A percentile compares a stretch with the other conserved stretches of the same genome.
phyloP scores from a whole-genome alignment of 2,329 filamentous ascomycete genomes.

The Botrytis fabae region DNA sequence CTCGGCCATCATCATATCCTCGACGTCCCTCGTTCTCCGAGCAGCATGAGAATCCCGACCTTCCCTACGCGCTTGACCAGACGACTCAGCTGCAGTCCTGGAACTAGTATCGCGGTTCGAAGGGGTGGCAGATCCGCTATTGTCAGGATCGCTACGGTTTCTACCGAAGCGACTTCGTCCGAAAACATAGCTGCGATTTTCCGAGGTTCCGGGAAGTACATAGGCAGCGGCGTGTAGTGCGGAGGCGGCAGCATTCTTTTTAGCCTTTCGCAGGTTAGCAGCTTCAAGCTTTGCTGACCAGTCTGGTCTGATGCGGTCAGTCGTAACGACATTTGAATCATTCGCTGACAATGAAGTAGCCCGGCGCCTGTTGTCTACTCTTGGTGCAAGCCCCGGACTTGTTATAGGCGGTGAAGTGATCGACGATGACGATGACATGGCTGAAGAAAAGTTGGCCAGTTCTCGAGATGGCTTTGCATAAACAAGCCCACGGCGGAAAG shows the following conservation, averaged over 20 bases:
- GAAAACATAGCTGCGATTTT: slow-evolving; percentile 39
- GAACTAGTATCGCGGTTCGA: slow-evolving; percentile 29
- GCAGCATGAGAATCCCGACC: slow-evolving; percentile 38
- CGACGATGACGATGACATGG: slow-evolving; percentile 85
- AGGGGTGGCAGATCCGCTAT: slow-evolving; percentile 39
- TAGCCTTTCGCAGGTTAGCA: slow-evolving; percentile 79
- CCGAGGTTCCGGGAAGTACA: slow-evolving; percentile 60
- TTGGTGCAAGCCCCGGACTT: slow-evolving; percentile 30
- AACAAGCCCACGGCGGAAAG: slow-evolving; percentile 79
- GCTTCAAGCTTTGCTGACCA: slow-evolving; percentile 88
- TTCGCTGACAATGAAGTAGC: slow-evolving; percentile 76
- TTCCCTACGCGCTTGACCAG: slow-evolving; percentile 36
- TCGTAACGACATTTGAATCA: slow-evolving; percentile 84
- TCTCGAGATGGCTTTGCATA: slow-evolving; percentile 59
- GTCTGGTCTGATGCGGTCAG: slow-evolving; percentile 87
- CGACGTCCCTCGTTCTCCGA: slow-evolving; percentile 71
- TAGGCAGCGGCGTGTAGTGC: slow-evolving; percentile 48
- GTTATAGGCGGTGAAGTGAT: slow-evolving; percentile 57
- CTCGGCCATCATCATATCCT: slow-evolving; percentile 99
- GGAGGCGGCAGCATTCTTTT: slow-evolving; percentile 88
- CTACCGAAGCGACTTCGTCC: slow-evolving; percentile 38
- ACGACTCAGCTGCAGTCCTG: slow-evolving; percentile 38
- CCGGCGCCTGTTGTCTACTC: slow-evolving; percentile 50
- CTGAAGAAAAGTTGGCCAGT: slow-evolving; percentile 58
- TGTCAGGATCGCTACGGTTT: slow-evolving; percentile 37